Percentiles rank a stretch among this genome's conserved stretches.
phyloP scores from a whole-genome alignment of 208 protist species.

The Crithidia acanthocephali region DNA sequence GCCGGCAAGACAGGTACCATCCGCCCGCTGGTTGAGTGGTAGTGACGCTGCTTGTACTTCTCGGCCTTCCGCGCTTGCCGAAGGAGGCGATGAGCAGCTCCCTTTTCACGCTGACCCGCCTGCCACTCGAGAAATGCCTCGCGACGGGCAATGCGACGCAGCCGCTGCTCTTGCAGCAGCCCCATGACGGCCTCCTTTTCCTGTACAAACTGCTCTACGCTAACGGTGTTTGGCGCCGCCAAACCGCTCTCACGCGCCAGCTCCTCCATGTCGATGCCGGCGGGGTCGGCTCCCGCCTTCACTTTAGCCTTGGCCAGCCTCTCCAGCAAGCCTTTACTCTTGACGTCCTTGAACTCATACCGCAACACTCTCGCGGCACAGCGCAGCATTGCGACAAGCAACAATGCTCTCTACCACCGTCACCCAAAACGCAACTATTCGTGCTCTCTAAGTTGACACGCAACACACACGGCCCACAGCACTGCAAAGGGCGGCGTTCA shows the following conservation, averaged over 20 bases:
- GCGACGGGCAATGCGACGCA: slow-evolving; percentile 58
- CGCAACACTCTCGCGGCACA: slow-evolving; percentile 13
- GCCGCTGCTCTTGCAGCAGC: slow-evolving; percentile 64
- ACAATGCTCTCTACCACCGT: too few relatives aligned
- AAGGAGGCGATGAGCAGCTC: slow-evolving; percentile 73
- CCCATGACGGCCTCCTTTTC: slow-evolving; percentile 46
- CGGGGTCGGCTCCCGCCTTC: slow-evolving; percentile 28
- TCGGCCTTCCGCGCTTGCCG: slow-evolving; percentile 71
- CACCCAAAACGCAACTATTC: too few relatives aligned
- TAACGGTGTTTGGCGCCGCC: slow-evolving; percentile 16
- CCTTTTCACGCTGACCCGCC: slow-evolving; percentile 84
- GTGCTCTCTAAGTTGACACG: too few relatives aligned
- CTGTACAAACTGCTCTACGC: slow-evolving; percentile 29
- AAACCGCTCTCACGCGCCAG: slow-evolving; percentile 48
- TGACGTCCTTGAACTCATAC: slow-evolving; percentile 37
- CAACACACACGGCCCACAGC: too few relatives aligned
- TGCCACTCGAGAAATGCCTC: slow-evolving; percentile 89
- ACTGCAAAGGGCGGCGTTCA: neutral
- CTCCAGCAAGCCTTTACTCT: slow-evolving; percentile 29
- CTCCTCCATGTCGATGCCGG: slow-evolving; percentile 49
- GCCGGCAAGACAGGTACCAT: slow-evolving; percentile 50
- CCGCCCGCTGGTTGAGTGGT: slow-evolving; percentile 60
- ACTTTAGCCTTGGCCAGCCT: slow-evolving; percentile 29
- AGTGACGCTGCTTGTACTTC: slow-evolving; percentile 79
- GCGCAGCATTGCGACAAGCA: slow-evolving; percentile 14